phyloP scores from a whole-genome alignment of 2,329 filamentous ascomycete species.

The Beauveria varroae region DNA sequence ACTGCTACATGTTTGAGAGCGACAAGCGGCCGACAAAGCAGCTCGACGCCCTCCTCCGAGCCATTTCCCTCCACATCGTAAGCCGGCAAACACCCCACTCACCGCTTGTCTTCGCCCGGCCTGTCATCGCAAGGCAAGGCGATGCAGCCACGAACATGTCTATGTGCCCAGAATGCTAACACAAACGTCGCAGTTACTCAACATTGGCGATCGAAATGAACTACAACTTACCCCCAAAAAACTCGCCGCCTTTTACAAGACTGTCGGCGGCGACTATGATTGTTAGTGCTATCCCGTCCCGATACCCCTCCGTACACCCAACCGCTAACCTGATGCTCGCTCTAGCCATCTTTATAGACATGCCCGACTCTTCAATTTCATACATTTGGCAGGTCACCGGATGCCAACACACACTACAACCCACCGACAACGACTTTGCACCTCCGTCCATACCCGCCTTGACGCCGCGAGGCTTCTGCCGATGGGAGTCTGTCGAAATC shows the following conservation, averaged over 20 bases:
- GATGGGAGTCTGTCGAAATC: constrained; percentile 90
- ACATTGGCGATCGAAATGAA: constrained; percentile 51
- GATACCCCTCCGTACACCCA: background rate
- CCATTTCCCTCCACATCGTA: constrained; percentile 65
- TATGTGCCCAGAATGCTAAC: background rate
- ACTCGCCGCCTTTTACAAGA: constrained; percentile 68
- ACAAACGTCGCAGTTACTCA: constrained; percentile 35
- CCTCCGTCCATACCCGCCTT: constrained; percentile 75
- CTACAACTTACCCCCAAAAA: constrained; percentile 56
- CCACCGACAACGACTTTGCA: constrained; percentile 63
- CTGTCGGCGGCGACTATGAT: constrained; percentile 70
- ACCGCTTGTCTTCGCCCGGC: background rate
- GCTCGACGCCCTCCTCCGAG: constrained; percentile 60
- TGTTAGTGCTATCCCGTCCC: constrained; percentile 30
- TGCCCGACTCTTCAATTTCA: constrained; percentile 66
- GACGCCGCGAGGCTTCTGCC: constrained; percentile 76
- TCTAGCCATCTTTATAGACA: constrained; percentile 66
- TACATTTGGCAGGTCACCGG: constrained; percentile 90
- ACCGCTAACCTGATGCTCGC: constrained; percentile 4
- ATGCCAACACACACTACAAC: constrained; percentile 75
- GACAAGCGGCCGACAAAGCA: constrained; percentile 61
- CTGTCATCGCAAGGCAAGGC: background rate
- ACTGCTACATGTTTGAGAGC: constrained; percentile 60
- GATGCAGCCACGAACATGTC: background rate
- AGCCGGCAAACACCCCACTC: constrained; percentile 22